Base-by-base conservation (phyloP, 139 green algal genomes). In the Dunaliella primolecta region DNA sequence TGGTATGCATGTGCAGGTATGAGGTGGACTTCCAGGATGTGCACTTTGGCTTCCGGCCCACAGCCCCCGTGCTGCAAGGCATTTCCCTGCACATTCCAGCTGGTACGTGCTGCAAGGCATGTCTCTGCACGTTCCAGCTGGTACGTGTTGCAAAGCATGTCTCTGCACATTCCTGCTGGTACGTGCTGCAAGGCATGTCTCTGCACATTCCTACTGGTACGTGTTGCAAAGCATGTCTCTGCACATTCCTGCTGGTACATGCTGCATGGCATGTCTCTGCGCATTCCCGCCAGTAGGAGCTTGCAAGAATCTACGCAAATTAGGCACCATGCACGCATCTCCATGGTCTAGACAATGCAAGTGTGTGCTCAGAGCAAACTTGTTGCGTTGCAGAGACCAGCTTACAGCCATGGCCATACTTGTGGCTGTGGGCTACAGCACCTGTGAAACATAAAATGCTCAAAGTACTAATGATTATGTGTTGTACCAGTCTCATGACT, bases 11-110 rank as follows among this genome's bases (percentile, higher is more conserved):
- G 46, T 64, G n/a, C 46, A 64, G 46, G 46, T 88, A 87, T 79
- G 88, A 94, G 70, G 81, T 97, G 1, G 88, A 93, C 24, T 82
- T 97, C 33, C 21, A 83, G 15, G 84, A 95, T 78, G 93, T 97
- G 7, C 23, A 1, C 27, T 97, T 97, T 84, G 90, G 90, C 3
- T 98, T 97, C 87, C 88, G 92, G 0, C 57, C 94, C 80, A 86
- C 88, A 74, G 84, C 82, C 11, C 82, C 87, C 55, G 94, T 97
- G 71, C 84, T 98, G n/a, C 35, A 91, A 0, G 83, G 78, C 46
- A 35, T 86, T 3, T 38, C 55, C 75, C 37, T 87, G 87, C 33
- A 85, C 91, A 85, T 86, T 93, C 78, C 75, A 23, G 75, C 75
- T 64, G 46, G 46, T 64, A 15, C 7, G 46, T 29, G 30, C 30